Conservation (phyloP, 2,329 filamentous ascomycete species). For the Penicillium corylophilum region DNA sequence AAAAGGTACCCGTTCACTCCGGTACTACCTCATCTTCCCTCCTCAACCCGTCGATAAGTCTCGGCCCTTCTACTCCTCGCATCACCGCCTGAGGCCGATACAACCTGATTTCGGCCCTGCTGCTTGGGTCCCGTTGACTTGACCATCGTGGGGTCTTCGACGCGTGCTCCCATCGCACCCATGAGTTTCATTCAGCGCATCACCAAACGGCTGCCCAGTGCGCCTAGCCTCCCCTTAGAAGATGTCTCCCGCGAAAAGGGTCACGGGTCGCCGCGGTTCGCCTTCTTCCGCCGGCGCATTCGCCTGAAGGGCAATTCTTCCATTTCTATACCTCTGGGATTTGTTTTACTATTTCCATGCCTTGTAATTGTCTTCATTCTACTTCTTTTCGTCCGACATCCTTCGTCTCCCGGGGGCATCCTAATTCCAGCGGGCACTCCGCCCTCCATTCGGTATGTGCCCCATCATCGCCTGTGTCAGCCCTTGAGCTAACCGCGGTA, state of each 20-base stretch:
- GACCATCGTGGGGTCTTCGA: constrained; percentile 18
- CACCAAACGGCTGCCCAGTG: constrained; percentile 52
- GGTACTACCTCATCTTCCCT: neutral
- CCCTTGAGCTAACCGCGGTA: constrained; percentile 14
- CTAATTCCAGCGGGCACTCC: constrained; percentile 85
- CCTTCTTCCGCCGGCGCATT: constrained; percentile 83
- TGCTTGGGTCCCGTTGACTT: constrained; percentile 22
- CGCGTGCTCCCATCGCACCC: constrained; percentile 32
- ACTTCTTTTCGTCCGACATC: constrained; percentile 83
- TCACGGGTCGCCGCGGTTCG: constrained; percentile 54
- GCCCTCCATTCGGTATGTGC: constrained; percentile 77
- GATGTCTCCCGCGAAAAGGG: constrained; percentile 48
- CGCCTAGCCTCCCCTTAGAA: constrained; percentile 47
- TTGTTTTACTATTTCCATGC: constrained; percentile 88
- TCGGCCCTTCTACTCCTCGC: neutral
- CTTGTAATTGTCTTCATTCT: constrained; percentile 90
- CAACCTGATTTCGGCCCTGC: constrained; percentile 13
- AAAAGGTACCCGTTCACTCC: neutral
- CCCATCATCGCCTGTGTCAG: neutral
- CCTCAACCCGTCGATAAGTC: neutral
- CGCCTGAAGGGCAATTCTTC: constrained; percentile 87
- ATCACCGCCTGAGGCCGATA: neutral
- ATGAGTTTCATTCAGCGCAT: constrained; percentile 57
- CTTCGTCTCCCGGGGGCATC: constrained; percentile 76
- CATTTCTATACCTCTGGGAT: constrained; percentile 86